phyloP scores from a whole-genome alignment of 2,329 filamentous ascomycete species.

The Penicillium sp. region DNA sequence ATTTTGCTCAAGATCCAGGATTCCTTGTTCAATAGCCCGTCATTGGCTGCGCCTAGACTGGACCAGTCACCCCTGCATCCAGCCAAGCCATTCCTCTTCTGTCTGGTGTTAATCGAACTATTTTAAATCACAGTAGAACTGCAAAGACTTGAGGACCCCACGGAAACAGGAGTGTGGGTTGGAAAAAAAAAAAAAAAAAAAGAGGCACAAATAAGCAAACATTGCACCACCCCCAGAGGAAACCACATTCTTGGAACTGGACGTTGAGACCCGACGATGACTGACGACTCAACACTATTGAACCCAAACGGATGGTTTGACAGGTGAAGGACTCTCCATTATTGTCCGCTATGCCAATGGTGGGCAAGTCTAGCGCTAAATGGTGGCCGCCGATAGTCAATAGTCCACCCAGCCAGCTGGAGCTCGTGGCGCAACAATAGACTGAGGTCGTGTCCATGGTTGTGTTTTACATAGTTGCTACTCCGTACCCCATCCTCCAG shows the following conservation, averaged over 20 bases:
- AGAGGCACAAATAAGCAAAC: neutral
- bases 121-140: neutral
- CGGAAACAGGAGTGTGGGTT: neutral
- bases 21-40: neutral
- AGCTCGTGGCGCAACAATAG: constrained; percentile 15
- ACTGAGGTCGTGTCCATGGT: constrained; percentile 14
- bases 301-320: constrained; percentile 25
- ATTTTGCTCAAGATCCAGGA: constrained; percentile 11
- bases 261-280: neutral
- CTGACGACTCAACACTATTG: constrained; percentile 13
- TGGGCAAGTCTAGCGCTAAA: constrained; percentile 17
- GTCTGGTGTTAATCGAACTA: neutral
- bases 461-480: constrained; percentile 3
- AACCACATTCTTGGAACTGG: neutral
- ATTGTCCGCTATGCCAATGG: constrained; percentile 15
- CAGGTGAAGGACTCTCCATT: constrained; percentile 8
- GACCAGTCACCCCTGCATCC: constrained; percentile 8
- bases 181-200: no score
- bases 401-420: constrained; percentile 18
- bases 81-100: constrained; percentile 6
- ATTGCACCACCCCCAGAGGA: neutral
- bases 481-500: neutral
- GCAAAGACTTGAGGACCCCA: neutral
- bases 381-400: constrained; percentile 27
- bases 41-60: constrained; percentile 5